phyloP scores from a whole-genome alignment of 768 basidiomycete genomes.

The Hypholoma sublateritium region DNA sequence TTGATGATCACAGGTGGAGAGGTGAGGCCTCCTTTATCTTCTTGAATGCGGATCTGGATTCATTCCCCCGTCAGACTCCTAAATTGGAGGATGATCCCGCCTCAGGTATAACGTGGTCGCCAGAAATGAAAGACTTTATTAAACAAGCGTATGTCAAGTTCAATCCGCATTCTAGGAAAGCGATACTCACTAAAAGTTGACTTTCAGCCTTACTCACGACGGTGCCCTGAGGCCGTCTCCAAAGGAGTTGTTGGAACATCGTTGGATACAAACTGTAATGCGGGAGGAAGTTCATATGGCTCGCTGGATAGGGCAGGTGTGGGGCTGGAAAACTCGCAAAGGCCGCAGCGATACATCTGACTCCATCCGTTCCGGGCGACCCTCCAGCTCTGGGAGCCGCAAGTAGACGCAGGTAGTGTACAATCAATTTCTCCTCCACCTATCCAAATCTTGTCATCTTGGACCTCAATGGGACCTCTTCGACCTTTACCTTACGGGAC shows the following conservation, averaged over 20 bases:
- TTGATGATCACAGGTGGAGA: constrained; percentile 81
- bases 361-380: not conserved
- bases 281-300: constrained; percentile 21
- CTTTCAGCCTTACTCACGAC: constrained; percentile 30
- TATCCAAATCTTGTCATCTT: not conserved
- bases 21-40: constrained; percentile 36
- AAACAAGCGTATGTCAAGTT: constrained; percentile 63
- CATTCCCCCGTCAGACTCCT: constrained; percentile 55
- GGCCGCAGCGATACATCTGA: not conserved
- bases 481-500: no score
- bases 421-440: not conserved
- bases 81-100: constrained; percentile 67
- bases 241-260: constrained; percentile 60
- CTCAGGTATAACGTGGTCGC: constrained; percentile 61
- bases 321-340: constrained; percentile 17
- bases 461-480: no score
- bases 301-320: constrained; percentile 24
- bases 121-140: constrained; percentile 95
- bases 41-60: not conserved
- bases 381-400: not conserved
- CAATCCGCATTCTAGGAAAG: no score
- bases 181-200: not conserved
- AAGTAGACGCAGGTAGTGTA: not conserved
- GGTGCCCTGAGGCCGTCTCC: constrained; percentile 72
- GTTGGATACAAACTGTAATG: constrained; percentile 20